A percentile compares a stretch with the other conserved stretches of the same genome.
phyloP scores from a whole-genome alignment of 371 early-diverging fungal genomes.

The Mucor piriformis region DNA sequence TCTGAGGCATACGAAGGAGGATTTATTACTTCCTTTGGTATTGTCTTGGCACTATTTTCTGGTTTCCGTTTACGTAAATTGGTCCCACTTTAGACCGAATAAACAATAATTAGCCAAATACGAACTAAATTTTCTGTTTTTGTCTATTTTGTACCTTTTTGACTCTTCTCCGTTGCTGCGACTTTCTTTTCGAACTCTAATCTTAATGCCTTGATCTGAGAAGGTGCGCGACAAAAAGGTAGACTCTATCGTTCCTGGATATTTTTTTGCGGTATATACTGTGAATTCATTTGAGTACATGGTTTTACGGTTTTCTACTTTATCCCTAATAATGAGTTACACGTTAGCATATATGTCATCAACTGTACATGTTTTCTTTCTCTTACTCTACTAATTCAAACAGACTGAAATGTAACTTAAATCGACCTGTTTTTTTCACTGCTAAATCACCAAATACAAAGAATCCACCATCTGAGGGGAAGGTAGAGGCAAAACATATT shows the following conservation, averaged over 20 bases:
- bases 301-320: constrained; percentile 71
- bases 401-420: constrained; percentile 81
- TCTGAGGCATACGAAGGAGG: not conserved
- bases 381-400: constrained; percentile 83
- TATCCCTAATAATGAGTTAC: constrained; percentile 35
- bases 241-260: constrained; percentile 87
- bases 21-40: not conserved
- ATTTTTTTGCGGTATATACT: constrained; percentile 83
- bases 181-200: constrained; percentile 78
- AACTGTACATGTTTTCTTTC: not conserved
- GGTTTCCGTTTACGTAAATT: constrained; percentile 3
- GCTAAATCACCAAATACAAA: constrained; percentile 95
- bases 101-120: constrained; percentile 9
- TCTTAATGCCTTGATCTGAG: constrained; percentile 91
- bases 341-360: not conserved
- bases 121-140: constrained; percentile 12
- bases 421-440: constrained; percentile 83
- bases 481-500: too few species aligned
- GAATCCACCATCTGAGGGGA: constrained; percentile 82
- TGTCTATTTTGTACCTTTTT: too few species aligned
- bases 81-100: constrained; percentile 12
- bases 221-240: constrained; percentile 83
- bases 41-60: constrained; percentile 3
- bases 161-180: not conserved
- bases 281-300: constrained; percentile 71